These are phyloP conservation scores for Malus sylvestris DNA, from an alignment of 306 rosid species.

Conservation along the genomic window DNA sequence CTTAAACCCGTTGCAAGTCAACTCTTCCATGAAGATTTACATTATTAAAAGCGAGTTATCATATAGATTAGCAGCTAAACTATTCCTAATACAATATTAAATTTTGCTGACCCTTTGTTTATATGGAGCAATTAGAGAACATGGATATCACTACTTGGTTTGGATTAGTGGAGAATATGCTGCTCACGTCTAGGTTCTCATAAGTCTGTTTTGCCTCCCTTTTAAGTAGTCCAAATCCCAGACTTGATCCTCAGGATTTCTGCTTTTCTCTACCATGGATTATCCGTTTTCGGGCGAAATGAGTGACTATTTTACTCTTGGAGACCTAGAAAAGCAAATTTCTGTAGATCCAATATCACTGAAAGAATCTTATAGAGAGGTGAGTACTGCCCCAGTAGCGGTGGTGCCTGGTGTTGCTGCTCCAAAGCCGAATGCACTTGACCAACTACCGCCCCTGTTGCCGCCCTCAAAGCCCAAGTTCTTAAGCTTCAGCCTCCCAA, in stretches of 20 bases:
- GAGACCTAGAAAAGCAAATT: slow-evolving; percentile 51
- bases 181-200: slow-evolving; percentile 15
- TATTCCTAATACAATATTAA: neutral
- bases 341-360: slow-evolving; percentile 70
- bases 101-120: neutral
- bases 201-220: neutral
- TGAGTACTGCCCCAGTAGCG: neutral
- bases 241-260: slow-evolving; percentile 13
- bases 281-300: slow-evolving; percentile 21
- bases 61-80: neutral
- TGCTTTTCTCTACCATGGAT: slow-evolving; percentile 14
- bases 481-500: slow-evolving; percentile 69
- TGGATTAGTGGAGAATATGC: slow-evolving; percentile 22
- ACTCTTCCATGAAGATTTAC: neutral
- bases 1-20: slow-evolving; percentile 16
- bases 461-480: slow-evolving; percentile 57
- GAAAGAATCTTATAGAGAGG: slow-evolving; percentile 22
- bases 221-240: slow-evolving; percentile 18
- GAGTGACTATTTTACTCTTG: neutral
- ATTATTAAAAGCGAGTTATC: neutral
- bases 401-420: slow-evolving; percentile 23
- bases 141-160: slow-evolving; percentile 39
- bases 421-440: slow-evolving; percentile 15
- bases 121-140: slow-evolving; percentile 1
- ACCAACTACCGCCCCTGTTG: slow-evolving; percentile 42